Conservation (phyloP, 2,329 filamentous ascomycete genomes). For the Fusarium tupiense region DNA sequence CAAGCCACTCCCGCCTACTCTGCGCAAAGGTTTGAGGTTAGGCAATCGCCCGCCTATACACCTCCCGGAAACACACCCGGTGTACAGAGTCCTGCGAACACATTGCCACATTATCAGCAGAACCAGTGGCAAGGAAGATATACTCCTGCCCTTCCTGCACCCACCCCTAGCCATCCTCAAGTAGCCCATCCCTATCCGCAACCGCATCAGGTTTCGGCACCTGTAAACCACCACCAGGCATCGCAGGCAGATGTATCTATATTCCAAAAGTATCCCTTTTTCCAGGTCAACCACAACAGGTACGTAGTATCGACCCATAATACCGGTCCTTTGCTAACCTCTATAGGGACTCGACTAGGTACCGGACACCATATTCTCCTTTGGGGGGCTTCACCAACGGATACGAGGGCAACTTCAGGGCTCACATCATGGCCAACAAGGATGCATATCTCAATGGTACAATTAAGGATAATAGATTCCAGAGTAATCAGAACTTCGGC, state of each 20-base stretch:
- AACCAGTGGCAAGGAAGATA: conserved; percentile 17
- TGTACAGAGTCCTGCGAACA: neutral
- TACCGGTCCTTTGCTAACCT: conserved; percentile 24
- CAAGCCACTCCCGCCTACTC: conserved; percentile 25
- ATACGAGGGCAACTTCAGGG: conserved; percentile 63
- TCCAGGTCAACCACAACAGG: conserved; percentile 69
- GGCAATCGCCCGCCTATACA: conserved; percentile 24
- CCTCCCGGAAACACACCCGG: conserved; percentile 2
- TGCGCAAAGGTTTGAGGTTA: conserved; percentile 39
- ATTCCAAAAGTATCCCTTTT: conserved; percentile 66
- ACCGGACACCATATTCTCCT: conserved; percentile 68
- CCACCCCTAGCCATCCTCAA: neutral
- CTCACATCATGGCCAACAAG: conserved; percentile 54
- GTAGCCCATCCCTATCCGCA: neutral
- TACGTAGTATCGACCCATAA: conserved; percentile 43
- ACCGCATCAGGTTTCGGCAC: conserved; percentile 4
- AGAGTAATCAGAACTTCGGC: neutral
- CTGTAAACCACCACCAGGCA: conserved; percentile 16
- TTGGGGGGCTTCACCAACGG: conserved; percentile 69
- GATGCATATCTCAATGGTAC: conserved; percentile 44
- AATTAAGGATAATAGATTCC: neutral
- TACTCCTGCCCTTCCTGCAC: neutral
- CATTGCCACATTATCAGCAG: conserved; percentile 9
- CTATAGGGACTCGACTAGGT: conserved; percentile 62
- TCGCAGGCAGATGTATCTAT: conserved; percentile 50